A percentile compares a stretch with the other conserved stretches of the same genome.
phyloP scores from a whole-genome alignment of 345 rosid genomes.

The Eucalyptus sp. region DNA sequence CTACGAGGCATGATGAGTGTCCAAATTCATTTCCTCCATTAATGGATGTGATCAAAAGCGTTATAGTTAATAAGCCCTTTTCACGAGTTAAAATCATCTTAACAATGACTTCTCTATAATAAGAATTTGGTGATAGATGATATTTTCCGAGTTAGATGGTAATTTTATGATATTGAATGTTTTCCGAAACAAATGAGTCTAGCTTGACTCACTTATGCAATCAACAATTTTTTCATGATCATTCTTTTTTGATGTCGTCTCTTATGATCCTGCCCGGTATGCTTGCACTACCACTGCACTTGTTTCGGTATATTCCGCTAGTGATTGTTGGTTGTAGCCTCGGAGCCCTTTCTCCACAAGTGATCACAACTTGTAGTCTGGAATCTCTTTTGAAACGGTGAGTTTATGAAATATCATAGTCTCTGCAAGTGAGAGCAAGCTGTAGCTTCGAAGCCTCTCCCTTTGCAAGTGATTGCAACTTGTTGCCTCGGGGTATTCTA shows the following conservation, averaged over 20 bases:
- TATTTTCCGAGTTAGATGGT: no score
- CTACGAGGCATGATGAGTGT: background rate
- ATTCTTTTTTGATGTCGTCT: background rate
- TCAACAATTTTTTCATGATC: no score
- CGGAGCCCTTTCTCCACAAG: background rate
- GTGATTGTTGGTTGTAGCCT: background rate
- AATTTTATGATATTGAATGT: no score
- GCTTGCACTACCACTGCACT: background rate
- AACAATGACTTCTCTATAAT: background rate
- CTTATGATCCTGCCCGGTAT: background rate
- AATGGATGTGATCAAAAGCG: background rate
- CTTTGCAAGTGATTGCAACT: background rate
- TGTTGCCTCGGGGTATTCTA: background rate
- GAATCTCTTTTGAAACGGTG: background rate
- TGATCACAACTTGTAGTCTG: background rate
- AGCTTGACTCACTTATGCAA: no score
- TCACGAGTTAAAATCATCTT: background rate
- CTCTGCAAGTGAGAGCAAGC: no score
- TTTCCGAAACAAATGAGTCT: no score
- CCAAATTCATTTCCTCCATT: background rate
- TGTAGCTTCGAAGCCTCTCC: no score
- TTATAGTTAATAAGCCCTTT: no score
- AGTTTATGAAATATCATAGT: background rate
- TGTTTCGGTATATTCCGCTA: background rate
- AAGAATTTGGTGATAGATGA: background rate